Evolutionary conservation across 2,329 filamentous ascomycete species (phyloP).

Genomic region (Achaetomium macrosporum): DNA sequence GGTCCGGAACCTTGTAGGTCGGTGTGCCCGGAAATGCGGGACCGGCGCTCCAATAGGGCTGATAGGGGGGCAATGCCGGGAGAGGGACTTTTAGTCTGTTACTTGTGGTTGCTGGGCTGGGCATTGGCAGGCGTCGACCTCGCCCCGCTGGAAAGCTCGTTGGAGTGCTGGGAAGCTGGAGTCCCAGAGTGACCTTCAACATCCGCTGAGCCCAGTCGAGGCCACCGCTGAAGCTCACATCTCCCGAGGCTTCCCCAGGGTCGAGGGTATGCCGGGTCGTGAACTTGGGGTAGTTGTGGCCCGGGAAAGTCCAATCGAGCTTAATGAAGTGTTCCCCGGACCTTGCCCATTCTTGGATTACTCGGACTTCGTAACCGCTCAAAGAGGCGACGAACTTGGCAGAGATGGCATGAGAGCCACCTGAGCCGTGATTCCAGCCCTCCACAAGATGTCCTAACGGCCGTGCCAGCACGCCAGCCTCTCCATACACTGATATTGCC

Average conservation of each 20-base stretch:
- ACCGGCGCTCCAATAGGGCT: background rate
- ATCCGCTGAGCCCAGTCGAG: constrained; percentile 10
- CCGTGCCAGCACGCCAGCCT: background rate
- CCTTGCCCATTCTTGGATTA: background rate
- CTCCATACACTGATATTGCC: background rate
- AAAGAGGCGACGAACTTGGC: background rate
- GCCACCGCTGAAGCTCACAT: constrained; percentile 11
- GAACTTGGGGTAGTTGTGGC: constrained; percentile 3
- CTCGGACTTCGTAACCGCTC: background rate
- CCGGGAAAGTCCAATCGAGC: constrained; percentile 11
- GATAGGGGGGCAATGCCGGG: background rate
- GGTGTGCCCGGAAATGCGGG: background rate
- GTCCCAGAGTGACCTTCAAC: background rate
- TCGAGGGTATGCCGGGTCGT: constrained; percentile 14
- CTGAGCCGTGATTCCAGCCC: background rate
- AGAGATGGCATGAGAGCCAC: constrained; percentile 5
- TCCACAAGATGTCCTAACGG: background rate
- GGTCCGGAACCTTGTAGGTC: background rate
- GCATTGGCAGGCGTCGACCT: background rate
- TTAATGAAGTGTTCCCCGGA: constrained; percentile 1
- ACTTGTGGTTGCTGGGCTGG: background rate
- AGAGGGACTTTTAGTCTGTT: too few relatives aligned
- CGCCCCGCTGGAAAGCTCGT: background rate
- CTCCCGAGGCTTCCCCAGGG: background rate
- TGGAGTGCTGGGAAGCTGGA: background rate